Conservation (phyloP, 768 basidiomycete species). For the Suillus americanus region DNA sequence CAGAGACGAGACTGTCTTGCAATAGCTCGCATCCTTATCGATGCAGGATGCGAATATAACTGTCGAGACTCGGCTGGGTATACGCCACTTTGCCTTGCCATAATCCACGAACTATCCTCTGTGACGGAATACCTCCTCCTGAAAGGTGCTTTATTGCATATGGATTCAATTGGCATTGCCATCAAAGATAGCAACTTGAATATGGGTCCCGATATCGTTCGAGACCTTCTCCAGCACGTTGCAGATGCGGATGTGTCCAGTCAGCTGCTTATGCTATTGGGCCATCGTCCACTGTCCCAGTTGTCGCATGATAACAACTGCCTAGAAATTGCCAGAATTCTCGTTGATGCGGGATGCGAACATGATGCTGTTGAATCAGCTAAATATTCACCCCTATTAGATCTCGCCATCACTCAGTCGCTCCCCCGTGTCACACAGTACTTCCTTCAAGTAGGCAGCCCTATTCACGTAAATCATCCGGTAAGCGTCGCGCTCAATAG, state of each 20-base stretch:
- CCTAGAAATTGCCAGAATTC: background rate
- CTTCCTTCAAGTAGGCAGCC: background rate
- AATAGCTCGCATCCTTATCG: background rate
- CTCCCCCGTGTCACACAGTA: background rate
- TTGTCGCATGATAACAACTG: background rate
- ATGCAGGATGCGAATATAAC: background rate
- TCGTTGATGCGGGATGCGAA: background rate
- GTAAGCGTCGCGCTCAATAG: background rate
- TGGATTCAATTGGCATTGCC: background rate
- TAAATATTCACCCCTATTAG: background rate
- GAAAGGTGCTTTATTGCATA: background rate
- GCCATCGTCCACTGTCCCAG: background rate
- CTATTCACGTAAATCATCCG: background rate
- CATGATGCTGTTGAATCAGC: background rate
- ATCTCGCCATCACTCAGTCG: background rate
- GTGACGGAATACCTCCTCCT: background rate
- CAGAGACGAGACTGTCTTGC: background rate
- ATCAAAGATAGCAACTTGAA: background rate
- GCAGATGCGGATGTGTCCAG: background rate
- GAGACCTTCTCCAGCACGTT: background rate
- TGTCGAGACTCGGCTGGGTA: background rate
- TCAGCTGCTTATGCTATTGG: background rate
- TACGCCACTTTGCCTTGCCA: background rate
- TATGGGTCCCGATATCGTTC: background rate
- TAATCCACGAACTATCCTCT: background rate